Evolutionary conservation across 2,329 filamentous ascomycete species (phyloP).

Genomic region (Colletotrichum agaves): DNA sequence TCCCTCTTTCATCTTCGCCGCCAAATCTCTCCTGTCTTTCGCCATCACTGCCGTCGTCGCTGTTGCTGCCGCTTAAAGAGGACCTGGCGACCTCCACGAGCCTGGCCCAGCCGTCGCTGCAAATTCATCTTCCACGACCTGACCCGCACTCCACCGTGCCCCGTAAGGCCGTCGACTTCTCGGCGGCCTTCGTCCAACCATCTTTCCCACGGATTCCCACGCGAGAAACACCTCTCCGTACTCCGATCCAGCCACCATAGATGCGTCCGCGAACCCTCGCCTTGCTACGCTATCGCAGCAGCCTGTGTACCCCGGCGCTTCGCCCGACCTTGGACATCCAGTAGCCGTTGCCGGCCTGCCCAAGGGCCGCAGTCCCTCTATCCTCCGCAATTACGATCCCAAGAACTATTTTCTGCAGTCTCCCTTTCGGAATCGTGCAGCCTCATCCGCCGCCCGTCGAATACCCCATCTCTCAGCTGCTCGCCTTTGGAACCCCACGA

Average conservation of each 20-base stretch:
- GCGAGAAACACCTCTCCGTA: constrained; percentile 41
- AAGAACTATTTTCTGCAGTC: constrained; percentile 45
- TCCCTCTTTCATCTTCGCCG: not conserved
- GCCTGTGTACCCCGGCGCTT: constrained; percentile 45
- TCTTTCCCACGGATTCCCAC: constrained; percentile 62
- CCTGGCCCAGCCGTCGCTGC: constrained; percentile 28
- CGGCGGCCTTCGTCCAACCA: constrained; percentile 53
- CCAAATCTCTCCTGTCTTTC: not conserved
- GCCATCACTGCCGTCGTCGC: constrained; percentile 2
- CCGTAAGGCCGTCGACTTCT: constrained; percentile 58
- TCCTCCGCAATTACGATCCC: constrained; percentile 30
- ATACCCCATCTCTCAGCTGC: constrained; percentile 56
- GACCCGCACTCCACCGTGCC: constrained; percentile 30
- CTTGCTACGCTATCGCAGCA: constrained; percentile 47
- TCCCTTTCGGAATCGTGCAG: constrained; percentile 58
- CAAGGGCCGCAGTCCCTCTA: constrained; percentile 36
- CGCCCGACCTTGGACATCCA: constrained; percentile 25
- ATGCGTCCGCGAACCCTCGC: constrained; percentile 45
- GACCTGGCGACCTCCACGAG: constrained; percentile 30
- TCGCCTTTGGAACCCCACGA: constrained; percentile 70
- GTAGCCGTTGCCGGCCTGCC: constrained; percentile 35
- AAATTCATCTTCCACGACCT: constrained; percentile 31
- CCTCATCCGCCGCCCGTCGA: constrained; percentile 44
- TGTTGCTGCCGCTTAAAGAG: constrained; percentile 23
- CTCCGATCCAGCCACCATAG: constrained; percentile 42